Evolutionary conservation across 1,284 basidiomycete genomes (phyloP), one percentile per base, ranked within the genome.

Genomic region (Malassezia caprae): DNA sequence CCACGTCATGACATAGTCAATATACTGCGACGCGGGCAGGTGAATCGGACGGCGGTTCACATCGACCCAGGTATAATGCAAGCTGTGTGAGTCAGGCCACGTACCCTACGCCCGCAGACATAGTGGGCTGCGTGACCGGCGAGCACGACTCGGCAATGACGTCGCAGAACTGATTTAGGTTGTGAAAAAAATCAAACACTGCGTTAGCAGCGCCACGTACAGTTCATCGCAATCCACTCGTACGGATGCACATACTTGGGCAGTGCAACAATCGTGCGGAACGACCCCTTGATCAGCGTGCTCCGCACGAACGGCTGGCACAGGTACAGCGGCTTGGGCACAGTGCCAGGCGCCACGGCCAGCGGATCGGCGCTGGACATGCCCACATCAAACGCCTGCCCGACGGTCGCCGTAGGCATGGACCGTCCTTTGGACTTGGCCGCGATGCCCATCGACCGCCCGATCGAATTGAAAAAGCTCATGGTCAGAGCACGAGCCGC

Each of bases 1-100:
- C 91, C 91, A 96, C 11, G 89, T 91, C 87, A 96, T 91, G 62
- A 96, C 91, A 75, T 93, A 98, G 78, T 98, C 93, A 62, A 96
- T 91, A 77, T 98, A 96, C 24, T 90, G 93, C 6, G 93, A 88
- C 3, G 93, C 93, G 13, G 93, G 86, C 0, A 99, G 80, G 64
- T 93, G 84, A 37, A 96, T 88, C 64, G 86, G 87, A 74, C 91
- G 91, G 53, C 90, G 86, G 32, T 73, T 68, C 77, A 96, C 94
- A 41, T 75, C 74, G 68, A 94, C 87, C 93, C 93, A 99, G 4
- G 90, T 91, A 77, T 96, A 98, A 76, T 87, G 93, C 72, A 96
- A 80, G 53, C 90, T 91, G 73, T 26, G 31, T 26, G 51, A 27
- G n/a, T 28, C n/a, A 5, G n/a, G 21, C 4, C 21, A 60, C 59